Evolutionary conservation across 208 protist species (phyloP), one percentile per base, ranked within the genome.

Genomic region (Endotrypanum monterogeii): DNA sequence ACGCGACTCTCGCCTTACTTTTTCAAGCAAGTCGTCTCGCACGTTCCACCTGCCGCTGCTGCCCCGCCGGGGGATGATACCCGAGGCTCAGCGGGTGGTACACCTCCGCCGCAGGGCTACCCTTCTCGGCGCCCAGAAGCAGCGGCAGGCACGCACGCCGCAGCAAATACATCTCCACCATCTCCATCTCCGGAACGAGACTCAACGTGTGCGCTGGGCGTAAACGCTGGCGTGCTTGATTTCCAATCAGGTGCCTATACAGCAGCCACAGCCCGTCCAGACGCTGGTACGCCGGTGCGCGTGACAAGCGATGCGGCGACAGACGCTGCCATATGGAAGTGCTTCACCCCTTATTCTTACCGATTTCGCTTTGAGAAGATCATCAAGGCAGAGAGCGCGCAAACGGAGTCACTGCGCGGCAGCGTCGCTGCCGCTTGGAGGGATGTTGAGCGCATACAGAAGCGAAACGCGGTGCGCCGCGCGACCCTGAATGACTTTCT

Each of bases 381-480:
- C 23, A 18, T 74, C 1, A 37, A 56, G 5, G 57, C 46, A 1
- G 90, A 95, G 71, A 75, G 63, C n/a, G 37, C 23, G 20, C 46
- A 66, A 1, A 79, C 82, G 11, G 71, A 81, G 30, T 44, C 54
- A 14, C 72, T 96, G 23, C 83, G 78, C 32, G 61, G 57, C 11
- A 52, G 81, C 16, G 74, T 94, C 23, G 71, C 71, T 0, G 81
- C 62, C 35, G 81, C 85, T 50, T 96, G 91, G 91, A 50, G 23
- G 8, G 63, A 80, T 23, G 91, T 96, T 35, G 91, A 94, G 78
- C 82, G 51, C 1, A 20, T 90, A 1, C 70, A 88, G 37, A 70
- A 52, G 35, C 83, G 81, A 56, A 96, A 96, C 67, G 63, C 54
- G 20, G 46, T 67, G 8, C 87, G 89, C 4, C 86, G 82, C 51